Evolutionary conservation across 2,329 filamentous ascomycete genomes (phyloP).

Genomic region (Aspergillus arachidicola): DNA sequence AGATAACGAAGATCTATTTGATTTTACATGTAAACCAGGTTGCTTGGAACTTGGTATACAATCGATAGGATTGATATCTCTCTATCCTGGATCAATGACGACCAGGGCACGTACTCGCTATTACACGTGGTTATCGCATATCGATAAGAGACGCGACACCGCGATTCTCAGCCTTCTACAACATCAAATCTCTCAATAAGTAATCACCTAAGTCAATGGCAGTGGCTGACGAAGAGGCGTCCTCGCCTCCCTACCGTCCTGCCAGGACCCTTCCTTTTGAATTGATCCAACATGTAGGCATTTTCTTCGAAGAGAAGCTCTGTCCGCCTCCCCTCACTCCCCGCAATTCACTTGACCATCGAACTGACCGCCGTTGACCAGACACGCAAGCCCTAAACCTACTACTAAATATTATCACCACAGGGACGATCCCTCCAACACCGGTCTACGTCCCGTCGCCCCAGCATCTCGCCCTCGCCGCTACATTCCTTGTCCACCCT

Average conservation of each 20-base stretch:
- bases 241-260: constrained; percentile 51
- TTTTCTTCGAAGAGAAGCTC: constrained; percentile 75
- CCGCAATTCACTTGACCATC: constrained; percentile 1
- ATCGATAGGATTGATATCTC: background rate
- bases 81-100: background rate
- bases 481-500: constrained; percentile 81
- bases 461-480: constrained; percentile 74
- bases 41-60: background rate
- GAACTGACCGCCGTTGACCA: constrained; percentile 31
- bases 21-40: background rate
- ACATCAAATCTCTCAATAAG: background rate
- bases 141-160: background rate
- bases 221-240: constrained; percentile 19
- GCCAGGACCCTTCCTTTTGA: constrained; percentile 62
- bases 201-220: constrained; percentile 18
- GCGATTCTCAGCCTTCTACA: background rate
- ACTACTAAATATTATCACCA: constrained; percentile 51
- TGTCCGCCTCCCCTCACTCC: constrained; percentile 51
- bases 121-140: background rate
- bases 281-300: constrained; percentile 66
- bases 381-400: constrained; percentile 64
- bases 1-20: background rate
- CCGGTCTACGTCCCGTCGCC: constrained; percentile 68
- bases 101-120: background rate
- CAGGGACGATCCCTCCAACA: constrained; percentile 38